Evolutionary conservation across 208 protist genomes (phyloP).

Genomic region (Trichomonas tenax): DNA sequence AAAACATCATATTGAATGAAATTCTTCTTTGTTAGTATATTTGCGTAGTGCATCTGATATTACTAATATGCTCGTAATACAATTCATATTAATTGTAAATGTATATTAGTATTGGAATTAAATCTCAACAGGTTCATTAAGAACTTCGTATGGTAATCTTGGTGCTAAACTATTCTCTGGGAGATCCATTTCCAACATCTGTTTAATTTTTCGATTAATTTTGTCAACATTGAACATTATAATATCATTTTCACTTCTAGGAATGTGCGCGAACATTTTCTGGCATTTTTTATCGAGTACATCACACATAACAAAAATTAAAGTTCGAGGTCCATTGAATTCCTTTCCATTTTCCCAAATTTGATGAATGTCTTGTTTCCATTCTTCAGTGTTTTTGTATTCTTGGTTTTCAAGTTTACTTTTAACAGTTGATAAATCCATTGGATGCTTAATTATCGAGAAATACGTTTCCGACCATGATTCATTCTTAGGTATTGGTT

Average conservation of each 20-base stretch:
- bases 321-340: background rate
- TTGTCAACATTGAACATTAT: background rate
- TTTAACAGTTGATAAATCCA: background rate
- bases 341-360: background rate
- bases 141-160: background rate
- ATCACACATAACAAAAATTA: background rate
- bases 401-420: background rate
- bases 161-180: background rate
- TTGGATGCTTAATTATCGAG: background rate
- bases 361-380: background rate
- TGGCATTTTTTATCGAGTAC: background rate
- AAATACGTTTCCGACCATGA: background rate
- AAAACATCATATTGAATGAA: too few relatives aligned
- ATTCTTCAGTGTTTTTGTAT: background rate
- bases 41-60: too few relatives aligned
- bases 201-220: background rate
- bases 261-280: background rate
- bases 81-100: too few relatives aligned
- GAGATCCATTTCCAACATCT: background rate
- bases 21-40: too few relatives aligned
- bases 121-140: background rate
- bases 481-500: background rate
- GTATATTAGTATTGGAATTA: too few relatives aligned
- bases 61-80: too few relatives aligned
- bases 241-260: background rate